Percentiles rank a stretch among this genome's conserved stretches.
phyloP scores from a whole-genome alignment of 345 rosid genomes.

The Streptanthus diversifolius region DNA sequence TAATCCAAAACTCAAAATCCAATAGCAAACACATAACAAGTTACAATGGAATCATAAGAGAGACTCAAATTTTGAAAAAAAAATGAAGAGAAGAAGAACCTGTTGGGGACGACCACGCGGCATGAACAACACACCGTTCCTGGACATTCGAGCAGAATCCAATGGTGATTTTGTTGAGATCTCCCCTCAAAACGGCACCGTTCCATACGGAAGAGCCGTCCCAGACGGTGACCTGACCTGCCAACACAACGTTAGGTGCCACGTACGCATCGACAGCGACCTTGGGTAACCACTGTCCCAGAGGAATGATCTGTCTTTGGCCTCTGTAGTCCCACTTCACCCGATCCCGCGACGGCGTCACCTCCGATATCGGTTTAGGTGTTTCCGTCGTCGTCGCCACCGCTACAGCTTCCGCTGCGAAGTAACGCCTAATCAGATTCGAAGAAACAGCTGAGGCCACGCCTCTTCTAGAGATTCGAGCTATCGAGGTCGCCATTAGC shows the following conservation, averaged over 20 bases:
- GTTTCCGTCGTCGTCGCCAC: constrained; percentile 41
- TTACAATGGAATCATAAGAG: background rate
- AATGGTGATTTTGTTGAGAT: constrained; percentile 91
- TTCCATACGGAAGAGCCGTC: constrained; percentile 96
- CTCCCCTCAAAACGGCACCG: constrained; percentile 90
- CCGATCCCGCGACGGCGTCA: constrained; percentile 72
- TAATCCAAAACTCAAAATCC: background rate
- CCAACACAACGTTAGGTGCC: constrained; percentile 85
- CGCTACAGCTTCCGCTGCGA: constrained; percentile 42
- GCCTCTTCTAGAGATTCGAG: constrained; percentile 51
- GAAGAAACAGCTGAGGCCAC: background rate
- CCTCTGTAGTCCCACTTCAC: constrained; percentile 98
- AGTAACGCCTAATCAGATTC: constrained; percentile 31
- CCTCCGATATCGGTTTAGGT: constrained; percentile 40
- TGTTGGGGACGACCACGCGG: constrained; percentile 97
- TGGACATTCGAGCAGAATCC: constrained; percentile 95
- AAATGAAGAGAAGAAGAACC: constrained; percentile 39
- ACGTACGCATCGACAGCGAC: constrained; percentile 96
- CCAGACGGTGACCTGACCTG: constrained; percentile 81
- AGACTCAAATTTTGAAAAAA: background rate
- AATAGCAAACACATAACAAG: background rate
- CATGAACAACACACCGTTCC: constrained; percentile 91
- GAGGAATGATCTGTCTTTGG: constrained; percentile 84
- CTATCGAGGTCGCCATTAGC: constrained; percentile 56
- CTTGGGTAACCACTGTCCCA: constrained; percentile 94